phyloP scores from a whole-genome alignment of 768 basidiomycete genomes.

The Pisolithus albus region DNA sequence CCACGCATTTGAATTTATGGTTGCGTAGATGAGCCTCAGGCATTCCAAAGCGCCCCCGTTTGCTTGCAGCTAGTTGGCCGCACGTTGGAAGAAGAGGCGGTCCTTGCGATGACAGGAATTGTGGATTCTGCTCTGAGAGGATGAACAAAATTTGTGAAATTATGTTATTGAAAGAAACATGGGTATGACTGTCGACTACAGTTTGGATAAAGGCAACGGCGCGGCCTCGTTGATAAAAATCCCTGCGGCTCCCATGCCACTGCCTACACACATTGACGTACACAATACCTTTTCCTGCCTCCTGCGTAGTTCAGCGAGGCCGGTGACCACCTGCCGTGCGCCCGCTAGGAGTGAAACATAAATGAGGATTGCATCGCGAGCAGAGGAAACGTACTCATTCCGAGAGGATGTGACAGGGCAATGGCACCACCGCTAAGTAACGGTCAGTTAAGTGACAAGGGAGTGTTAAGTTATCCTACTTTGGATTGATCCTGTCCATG shows the following conservation, averaged over 20 bases:
- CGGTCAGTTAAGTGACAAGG: constrained; percentile 1
- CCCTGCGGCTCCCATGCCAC: constrained; percentile 84
- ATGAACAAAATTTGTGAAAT: too few relatives aligned
- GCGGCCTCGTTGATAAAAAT: constrained; percentile 68
- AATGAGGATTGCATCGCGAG: constrained; percentile 7
- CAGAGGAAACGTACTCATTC: constrained; percentile 57
- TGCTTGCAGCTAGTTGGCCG: constrained; percentile 46
- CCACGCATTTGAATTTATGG: background rate
- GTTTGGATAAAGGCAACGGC: constrained; percentile 16
- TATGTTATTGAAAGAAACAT: too few relatives aligned
- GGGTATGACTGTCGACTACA: constrained; percentile 6
- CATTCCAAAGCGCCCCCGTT: constrained; percentile 53
- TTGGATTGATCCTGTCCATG: constrained; percentile 78
- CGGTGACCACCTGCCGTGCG: constrained; percentile 80
- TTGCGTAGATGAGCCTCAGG: constrained; percentile 48
- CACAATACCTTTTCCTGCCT: constrained; percentile 64
- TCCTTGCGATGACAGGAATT: constrained; percentile 60
- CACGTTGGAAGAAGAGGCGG: constrained; percentile 70
- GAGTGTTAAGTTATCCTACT: constrained; percentile 39
- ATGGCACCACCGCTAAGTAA: constrained; percentile 71
- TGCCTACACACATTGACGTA: constrained; percentile 78
- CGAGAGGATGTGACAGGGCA: constrained; percentile 74
- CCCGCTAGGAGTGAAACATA: constrained; percentile 47
- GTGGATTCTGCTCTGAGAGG: constrained; percentile 47
- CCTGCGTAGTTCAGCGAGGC: constrained; percentile 73